Base-by-base conservation (phyloP, 1,284 basidiomycete species). In the Ustilago xerochloae region DNA sequence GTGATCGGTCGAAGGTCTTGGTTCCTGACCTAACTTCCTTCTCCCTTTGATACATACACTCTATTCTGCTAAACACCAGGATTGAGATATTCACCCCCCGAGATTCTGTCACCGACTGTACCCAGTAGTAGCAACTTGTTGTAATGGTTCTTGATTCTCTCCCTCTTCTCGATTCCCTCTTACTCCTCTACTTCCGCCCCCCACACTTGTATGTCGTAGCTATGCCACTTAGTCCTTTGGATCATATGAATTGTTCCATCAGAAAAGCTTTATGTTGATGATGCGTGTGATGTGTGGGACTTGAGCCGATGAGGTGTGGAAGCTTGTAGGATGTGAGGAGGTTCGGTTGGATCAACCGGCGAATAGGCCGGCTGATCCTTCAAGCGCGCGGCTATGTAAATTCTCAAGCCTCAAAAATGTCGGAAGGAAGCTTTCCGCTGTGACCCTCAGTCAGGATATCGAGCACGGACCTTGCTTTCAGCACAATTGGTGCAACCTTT, bases 141-240 rank as follows among this genome's bases (percentile, higher is more conserved):
- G 52, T 54, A 54, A 54, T 54, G 52, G 52, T 54, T 39, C 45
- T 47, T 47, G 45, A n/a, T 18, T 43, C 20, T 43, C 20, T 43
- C 41, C 12, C 41, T 24, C 41, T 18, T 26, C 22, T 39, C 22
- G n/a, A n/a, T 26, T 13, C 10, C 41, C 26, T 43, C 38, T 20
- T 20, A 20, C 22, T 47, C 28, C 29, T 30, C 45, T 47, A 47
- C 45, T 24, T 18, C 45, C 28, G 28, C 45, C 45, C 41, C 10
- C 6, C 22, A 12, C 8, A 26, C 41, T 43, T 43, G 41, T 43
- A 43, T 24, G 41, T 24, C 41, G 41, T 43, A 43, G 41, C 12
- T 43, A 24, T 13, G 41, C 22, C 16, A 43, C 10, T 26, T 43
- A 20, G 24, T 43, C 22, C n/a, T 43, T 24, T 43, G 41, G 41